Conservation (phyloP, 2,329 filamentous ascomycete genomes). For the Talaromyces pinophilus region DNA sequence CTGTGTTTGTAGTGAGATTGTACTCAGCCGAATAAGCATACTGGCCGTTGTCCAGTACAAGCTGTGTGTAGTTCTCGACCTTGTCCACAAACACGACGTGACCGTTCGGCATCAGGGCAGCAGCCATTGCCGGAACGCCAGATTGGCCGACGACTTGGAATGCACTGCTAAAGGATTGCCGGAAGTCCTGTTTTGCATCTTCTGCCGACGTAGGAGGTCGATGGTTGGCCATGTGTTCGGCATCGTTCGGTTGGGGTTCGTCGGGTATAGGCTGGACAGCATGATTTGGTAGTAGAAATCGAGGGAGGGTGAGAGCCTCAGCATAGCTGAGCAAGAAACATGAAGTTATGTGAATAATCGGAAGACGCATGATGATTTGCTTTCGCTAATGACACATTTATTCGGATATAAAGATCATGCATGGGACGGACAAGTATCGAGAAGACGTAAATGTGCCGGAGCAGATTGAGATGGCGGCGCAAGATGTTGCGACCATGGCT, state of each 20-base stretch:
- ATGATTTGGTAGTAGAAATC: not conserved
- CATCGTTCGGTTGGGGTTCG: not conserved
- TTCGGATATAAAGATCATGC: not conserved
- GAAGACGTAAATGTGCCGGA: not conserved
- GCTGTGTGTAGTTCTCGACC: constrained; percentile 62
- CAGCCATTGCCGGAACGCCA: constrained; percentile 66
- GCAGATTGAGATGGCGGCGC: not conserved
- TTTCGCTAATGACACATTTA: not conserved
- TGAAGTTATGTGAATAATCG: not conserved
- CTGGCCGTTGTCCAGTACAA: constrained; percentile 56
- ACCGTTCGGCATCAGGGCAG: constrained; percentile 60
- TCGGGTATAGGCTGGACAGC: not conserved
- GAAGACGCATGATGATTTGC: not conserved
- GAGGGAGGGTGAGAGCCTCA: not conserved
- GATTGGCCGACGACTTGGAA: constrained; percentile 56
- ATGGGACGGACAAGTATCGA: not conserved
- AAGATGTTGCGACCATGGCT: not conserved
- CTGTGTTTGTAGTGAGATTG: constrained; percentile 53
- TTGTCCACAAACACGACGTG: constrained; percentile 64
- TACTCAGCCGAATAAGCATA: constrained; percentile 64
- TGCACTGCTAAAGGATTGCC: constrained; percentile 42
- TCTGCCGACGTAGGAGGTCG: not conserved
- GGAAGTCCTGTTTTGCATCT: not conserved
- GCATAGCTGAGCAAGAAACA: not conserved
- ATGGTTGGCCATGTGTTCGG: constrained; percentile 25